Percentiles rank a stretch among this genome's conserved stretches.
These are phyloP conservation scores for Crithidia mellificae DNA, from an alignment of 208 protist species.

Conservation along the genomic window DNA sequence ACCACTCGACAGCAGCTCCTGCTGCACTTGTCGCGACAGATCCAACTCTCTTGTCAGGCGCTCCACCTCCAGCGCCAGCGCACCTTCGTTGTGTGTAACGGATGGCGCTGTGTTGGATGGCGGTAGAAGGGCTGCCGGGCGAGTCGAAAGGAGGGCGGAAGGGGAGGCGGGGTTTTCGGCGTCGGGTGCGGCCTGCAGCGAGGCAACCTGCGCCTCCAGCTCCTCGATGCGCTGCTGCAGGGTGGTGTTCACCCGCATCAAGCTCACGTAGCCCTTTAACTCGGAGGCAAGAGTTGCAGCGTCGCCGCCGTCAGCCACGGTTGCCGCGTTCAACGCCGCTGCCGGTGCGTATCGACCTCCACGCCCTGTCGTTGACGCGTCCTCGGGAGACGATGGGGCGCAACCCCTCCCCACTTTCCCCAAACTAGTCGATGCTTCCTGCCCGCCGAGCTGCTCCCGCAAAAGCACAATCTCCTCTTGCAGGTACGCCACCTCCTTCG, in stretches of 20 bases:
- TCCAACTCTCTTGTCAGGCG: constrained; percentile 10
- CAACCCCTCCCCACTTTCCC: too few species aligned
- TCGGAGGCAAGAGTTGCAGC: constrained; percentile 39
- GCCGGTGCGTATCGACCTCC: too few species aligned
- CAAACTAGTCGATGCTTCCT: constrained; percentile 41
- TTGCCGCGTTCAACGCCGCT: background rate
- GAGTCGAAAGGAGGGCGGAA: background rate
- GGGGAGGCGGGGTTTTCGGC: background rate
- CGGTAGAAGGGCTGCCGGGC: background rate
- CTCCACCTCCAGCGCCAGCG: background rate
- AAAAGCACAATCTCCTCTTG: constrained; percentile 50
- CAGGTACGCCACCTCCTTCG: constrained; percentile 37
- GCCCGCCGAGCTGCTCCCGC: constrained; percentile 40
- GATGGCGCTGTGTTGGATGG: background rate
- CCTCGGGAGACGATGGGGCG: too few species aligned
- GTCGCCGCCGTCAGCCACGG: constrained; percentile 10
- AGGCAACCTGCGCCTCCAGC: constrained; percentile 39
- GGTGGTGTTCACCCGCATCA: constrained; percentile 67
- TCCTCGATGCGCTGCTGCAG: constrained; percentile 41
- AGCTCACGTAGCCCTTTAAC: constrained; percentile 61
- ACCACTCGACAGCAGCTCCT: constrained; percentile 24
- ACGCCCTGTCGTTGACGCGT: too few species aligned
- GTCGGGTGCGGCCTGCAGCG: background rate
- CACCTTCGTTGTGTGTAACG: background rate
- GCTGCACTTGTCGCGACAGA: constrained; percentile 34